Conservation (phyloP, 108 stramenopile species). For the Cyclotella distinguenda region DNA sequence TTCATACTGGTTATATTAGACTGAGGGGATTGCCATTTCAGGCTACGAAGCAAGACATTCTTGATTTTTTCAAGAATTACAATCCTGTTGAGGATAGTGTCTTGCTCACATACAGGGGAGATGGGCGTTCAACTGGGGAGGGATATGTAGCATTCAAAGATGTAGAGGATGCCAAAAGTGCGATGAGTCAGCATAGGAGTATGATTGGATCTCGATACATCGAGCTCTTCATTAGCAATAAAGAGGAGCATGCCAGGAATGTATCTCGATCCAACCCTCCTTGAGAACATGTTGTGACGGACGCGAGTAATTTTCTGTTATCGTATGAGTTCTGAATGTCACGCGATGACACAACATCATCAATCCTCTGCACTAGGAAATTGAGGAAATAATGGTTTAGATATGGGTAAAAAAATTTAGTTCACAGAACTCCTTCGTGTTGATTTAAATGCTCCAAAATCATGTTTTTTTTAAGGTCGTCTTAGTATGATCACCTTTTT, state of each 20-base stretch:
- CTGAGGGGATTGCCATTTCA: conserved; percentile 94
- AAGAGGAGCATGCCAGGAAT: conserved; percentile 87
- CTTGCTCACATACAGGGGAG: conserved; percentile 86
- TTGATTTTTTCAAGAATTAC: conserved; percentile 86
- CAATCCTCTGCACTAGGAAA: too few relatives aligned
- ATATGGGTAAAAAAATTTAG: too few relatives aligned
- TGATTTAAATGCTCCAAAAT: too few relatives aligned
- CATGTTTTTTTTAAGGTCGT: too few relatives aligned
- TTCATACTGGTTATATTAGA: conserved; percentile 89
- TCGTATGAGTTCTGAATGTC: neutral
- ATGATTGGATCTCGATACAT: conserved; percentile 92
- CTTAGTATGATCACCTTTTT: too few relatives aligned
- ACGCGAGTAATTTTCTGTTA: too few relatives aligned
- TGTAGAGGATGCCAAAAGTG: conserved; percentile 78
- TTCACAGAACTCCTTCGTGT: too few relatives aligned
- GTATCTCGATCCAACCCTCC: conserved; percentile 72
- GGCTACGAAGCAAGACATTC: conserved; percentile 84
- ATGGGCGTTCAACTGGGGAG: conserved; percentile 93
- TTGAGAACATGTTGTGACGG: conserved; percentile 19
- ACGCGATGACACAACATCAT: too few relatives aligned
- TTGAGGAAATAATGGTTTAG: too few relatives aligned
- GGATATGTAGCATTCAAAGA: conserved; percentile 86
- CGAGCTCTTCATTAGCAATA: conserved; percentile 94
- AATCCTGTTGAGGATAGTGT: conserved; percentile 80
- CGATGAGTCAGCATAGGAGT: conserved; percentile 84